Evolutionary conservation across 352 stramenopile genomes (phyloP), one percentile per base, ranked within the genome.

Genomic region (Thraustotheca clavata): DNA sequence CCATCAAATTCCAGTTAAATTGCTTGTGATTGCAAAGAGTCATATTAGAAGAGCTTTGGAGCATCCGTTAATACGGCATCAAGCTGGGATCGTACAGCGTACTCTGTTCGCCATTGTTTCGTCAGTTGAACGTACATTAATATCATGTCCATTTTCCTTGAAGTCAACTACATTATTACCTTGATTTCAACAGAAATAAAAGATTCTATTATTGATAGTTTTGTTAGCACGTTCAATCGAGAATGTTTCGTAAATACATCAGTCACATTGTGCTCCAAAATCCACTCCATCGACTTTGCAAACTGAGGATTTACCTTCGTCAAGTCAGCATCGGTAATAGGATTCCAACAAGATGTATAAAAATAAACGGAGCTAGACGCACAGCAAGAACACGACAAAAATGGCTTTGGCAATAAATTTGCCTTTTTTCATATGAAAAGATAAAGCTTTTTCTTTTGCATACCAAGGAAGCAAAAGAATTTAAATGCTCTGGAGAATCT

Each of bases 211-310:
- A 65, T 46, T 46, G 11, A 65, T 18, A 34, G 46, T 26, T 22
- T 65, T 65, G 41, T 65, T 54, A 46, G 38, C 24, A 12, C 57
- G 57, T 3, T 36, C 61, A 5, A 95, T 82, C n/a, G 80, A 89
- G 55, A 95, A 95, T 0, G 77, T 94, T 62, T 95, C 87, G 34
- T 89, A 84, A 27, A 96, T 86, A 94, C 69, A 36, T 80, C 76
- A 1, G 71, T 49, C 16, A 96, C 80, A 24, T 88, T 76, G 63
- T 95, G 90, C 35, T 91, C 78, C 38, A 94, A 73, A 72, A 96
- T 95, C 87, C 87, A 96, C 18, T 76, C 14, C 1, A 96, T 70
- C 7, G 83, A 92, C 31, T 85, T 87, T 63, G 88, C 70, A 41
- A 88, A 88, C 49, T 93, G 82, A n/a, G 73, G 69, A 24, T 96